These are phyloP conservation scores for Cytospora schulzeri DNA, from an alignment of 2,329 filamentous ascomycete species.

Conservation along the genomic window DNA sequence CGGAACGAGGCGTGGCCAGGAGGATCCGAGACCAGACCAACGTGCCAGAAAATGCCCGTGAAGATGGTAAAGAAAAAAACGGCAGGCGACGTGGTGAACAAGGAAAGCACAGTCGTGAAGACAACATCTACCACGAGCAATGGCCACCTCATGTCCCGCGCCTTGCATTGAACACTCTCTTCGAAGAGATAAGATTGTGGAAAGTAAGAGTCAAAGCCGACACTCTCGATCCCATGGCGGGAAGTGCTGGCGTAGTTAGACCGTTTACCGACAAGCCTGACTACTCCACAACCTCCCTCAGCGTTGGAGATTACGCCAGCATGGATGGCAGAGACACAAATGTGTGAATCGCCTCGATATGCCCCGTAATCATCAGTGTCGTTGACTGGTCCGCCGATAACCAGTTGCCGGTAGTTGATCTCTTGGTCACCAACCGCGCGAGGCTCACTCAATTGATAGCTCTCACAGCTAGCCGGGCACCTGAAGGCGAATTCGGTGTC, in stretches of 20 bases:
- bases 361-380: conserved; percentile 49
- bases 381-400: conserved; percentile 66
- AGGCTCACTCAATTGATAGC: conserved; percentile 67
- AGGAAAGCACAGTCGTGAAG: conserved; percentile 75
- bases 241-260: conserved; percentile 64
- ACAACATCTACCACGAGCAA: conserved; percentile 78
- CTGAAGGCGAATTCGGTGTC: conserved; percentile 71
- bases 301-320: conserved; percentile 68
- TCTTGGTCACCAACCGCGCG: conserved; percentile 74
- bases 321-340: conserved; percentile 77
- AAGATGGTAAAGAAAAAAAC: conserved; percentile 88
- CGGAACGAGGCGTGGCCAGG: conserved; percentile 69
- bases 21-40: conserved; percentile 86
- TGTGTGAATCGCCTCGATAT: conserved; percentile 84
- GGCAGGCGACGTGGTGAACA: conserved; percentile 77
- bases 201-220: conserved; percentile 84
- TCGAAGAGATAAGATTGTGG: conserved; percentile 84
- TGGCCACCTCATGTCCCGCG: conserved; percentile 80
- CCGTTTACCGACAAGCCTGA: conserved; percentile 70
- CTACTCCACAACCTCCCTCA: conserved; percentile 72
- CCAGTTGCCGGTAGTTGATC: conserved; percentile 64
- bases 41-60: conserved; percentile 82
- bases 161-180: conserved; percentile 63
- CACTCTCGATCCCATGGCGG: conserved; percentile 74
- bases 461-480: conserved; percentile 72